These are phyloP conservation scores for Taiozyma sp. DNA, from an alignment of 1,139 yeast species.

Conservation along the genomic window DNA sequence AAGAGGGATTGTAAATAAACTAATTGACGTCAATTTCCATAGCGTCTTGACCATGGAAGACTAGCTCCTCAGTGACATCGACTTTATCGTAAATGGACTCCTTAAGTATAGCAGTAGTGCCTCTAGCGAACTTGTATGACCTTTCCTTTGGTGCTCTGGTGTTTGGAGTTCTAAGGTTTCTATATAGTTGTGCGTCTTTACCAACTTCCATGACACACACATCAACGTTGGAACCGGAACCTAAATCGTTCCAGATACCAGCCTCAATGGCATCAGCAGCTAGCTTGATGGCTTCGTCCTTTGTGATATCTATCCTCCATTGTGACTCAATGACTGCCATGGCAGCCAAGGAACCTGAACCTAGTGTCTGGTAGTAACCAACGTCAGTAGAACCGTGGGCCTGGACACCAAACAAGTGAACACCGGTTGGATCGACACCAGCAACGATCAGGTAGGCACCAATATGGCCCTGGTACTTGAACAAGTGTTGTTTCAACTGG, in stretches of 20 bases:
- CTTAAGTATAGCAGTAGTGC: conserved; percentile 83
- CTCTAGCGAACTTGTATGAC: conserved; percentile 82
- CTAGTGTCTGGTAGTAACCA: conserved; percentile 87
- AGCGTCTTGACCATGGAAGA: conserved; percentile 38
- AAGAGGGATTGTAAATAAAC: background rate
- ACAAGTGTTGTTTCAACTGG: conserved; percentile 89
- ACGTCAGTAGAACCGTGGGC: conserved; percentile 98
- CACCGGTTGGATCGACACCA: conserved; percentile 95
- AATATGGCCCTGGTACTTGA: conserved; percentile 93
- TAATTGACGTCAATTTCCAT: conserved; percentile 66
- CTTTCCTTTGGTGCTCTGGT: conserved; percentile 76
- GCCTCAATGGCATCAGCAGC: conserved; percentile 94
- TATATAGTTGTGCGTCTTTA: conserved; percentile 74
- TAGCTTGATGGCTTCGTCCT: conserved; percentile 83
- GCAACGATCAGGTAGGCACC: conserved; percentile 98
- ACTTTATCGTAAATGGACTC: conserved; percentile 61
- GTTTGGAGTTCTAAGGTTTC: conserved; percentile 91
- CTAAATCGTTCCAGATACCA: conserved; percentile 98
- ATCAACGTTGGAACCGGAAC: conserved; percentile 97
- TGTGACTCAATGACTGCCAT: conserved; percentile 94
- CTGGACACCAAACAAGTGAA: conserved; percentile 87
- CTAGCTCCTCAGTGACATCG: conserved; percentile 66
- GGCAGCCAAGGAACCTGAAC: conserved; percentile 98
- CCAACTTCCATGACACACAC: conserved; percentile 94
- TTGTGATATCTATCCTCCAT: conserved; percentile 75